Conservation (phyloP, 2,329 filamentous ascomycete genomes). For the Rhynchosporium graminicola region DNA sequence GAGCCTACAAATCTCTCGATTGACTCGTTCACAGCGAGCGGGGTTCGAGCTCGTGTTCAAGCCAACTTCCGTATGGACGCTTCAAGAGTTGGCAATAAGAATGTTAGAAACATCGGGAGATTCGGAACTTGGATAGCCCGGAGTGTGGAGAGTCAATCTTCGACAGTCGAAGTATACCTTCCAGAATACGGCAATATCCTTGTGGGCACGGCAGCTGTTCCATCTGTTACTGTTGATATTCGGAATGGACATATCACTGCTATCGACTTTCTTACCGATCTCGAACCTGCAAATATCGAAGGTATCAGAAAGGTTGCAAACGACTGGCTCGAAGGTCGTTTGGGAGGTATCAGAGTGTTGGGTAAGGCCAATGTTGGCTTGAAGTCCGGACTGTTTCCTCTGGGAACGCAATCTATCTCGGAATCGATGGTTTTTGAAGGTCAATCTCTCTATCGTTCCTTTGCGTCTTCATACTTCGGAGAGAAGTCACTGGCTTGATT, state of each 20-base stretch:
- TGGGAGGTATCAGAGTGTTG: conserved; percentile 69
- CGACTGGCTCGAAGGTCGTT: conserved; percentile 81
- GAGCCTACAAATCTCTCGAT: conserved; percentile 83
- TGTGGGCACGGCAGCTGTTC: conserved; percentile 75
- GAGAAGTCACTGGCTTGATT: conserved; percentile 52
- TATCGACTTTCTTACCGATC: conserved; percentile 76
- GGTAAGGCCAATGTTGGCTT: conserved; percentile 73
- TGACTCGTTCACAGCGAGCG: conserved; percentile 77
- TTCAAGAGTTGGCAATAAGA: conserved; percentile 67
- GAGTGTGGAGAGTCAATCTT: conserved; percentile 72
- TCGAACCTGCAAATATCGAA: conserved; percentile 74
- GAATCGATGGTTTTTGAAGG: conserved; percentile 81
- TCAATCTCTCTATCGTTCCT: conserved; percentile 69
- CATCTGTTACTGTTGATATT: conserved; percentile 73
- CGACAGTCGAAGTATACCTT: conserved; percentile 73
- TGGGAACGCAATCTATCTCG: conserved; percentile 75
- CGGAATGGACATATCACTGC: conserved; percentile 75
- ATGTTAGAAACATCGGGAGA: conserved; percentile 73
- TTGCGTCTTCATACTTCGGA: conserved; percentile 62
- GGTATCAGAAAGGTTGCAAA: conserved; percentile 79
- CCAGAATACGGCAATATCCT: conserved; percentile 80
- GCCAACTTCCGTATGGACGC: conserved; percentile 82
- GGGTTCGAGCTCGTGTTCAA: conserved; percentile 77
- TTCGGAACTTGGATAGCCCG: conserved; percentile 79
- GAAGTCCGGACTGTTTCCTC: conserved; percentile 74